A percentile compares a stretch with the other conserved stretches of the same genome.
phyloP scores from a whole-genome alignment of 768 basidiomycete genomes.

The Auricularia auricula-judae region DNA sequence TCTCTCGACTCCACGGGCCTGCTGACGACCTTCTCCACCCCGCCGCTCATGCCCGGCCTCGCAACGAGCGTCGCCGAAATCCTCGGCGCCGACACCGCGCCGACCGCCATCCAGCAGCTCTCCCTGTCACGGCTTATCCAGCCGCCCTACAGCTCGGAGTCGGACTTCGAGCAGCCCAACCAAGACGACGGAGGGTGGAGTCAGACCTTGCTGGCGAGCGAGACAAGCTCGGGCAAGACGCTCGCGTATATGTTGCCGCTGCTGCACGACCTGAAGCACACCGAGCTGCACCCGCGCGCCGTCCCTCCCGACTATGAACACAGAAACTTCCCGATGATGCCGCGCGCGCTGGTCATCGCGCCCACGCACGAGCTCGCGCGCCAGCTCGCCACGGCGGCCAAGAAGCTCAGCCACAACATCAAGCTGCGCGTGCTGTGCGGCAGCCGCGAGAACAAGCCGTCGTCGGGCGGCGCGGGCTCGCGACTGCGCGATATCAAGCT shows the following conservation, averaged over 20 bases:
- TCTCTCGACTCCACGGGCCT: neutral
- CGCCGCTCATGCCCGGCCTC: constrained; percentile 59
- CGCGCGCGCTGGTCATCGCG: constrained; percentile 71
- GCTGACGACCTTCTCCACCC: constrained; percentile 40
- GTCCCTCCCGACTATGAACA: constrained; percentile 5
- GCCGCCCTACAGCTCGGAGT: neutral
- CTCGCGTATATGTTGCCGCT: constrained; percentile 83
- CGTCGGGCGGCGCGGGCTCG: neutral
- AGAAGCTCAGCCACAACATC: constrained; percentile 57
- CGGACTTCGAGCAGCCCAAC: neutral
- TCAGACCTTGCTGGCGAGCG: constrained; percentile 64
- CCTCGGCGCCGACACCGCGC: constrained; percentile 43
- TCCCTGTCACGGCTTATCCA: constrained; percentile 55
- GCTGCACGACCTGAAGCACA: constrained; percentile 62
- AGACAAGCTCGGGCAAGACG: constrained; percentile 88
- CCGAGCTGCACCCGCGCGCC: constrained; percentile 30
- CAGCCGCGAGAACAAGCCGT: constrained; percentile 41
- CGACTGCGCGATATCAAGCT: neutral
- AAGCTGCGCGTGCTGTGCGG: constrained; percentile 70
- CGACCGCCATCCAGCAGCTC: constrained; percentile 73
- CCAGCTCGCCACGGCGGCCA: constrained; percentile 66
- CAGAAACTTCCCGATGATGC: constrained; percentile 34
- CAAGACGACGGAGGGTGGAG: constrained; percentile 8
- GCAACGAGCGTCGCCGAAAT: constrained; percentile 43
- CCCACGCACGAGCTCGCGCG: constrained; percentile 85